phyloP scores from a whole-genome alignment of 345 rosid species.

The Combretum micranthum region DNA sequence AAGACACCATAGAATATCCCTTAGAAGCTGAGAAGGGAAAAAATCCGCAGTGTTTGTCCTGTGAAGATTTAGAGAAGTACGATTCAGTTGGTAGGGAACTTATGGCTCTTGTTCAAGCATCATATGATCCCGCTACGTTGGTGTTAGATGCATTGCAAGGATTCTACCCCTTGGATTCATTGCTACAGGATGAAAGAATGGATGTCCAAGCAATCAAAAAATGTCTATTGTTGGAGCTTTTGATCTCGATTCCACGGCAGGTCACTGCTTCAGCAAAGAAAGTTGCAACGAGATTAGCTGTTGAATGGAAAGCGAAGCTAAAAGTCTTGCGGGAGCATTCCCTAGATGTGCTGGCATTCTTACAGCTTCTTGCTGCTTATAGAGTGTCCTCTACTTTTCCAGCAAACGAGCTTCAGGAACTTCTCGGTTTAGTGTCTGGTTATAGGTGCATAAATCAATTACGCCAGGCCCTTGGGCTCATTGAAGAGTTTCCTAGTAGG shows the following conservation, averaged over 20 bases:
- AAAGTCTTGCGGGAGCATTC: conserved; percentile 10
- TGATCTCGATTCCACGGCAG: conserved; percentile 21
- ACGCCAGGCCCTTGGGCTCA: no score
- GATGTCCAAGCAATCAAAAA: conserved; percentile 22
- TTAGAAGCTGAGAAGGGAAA: neutral
- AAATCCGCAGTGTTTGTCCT: no score
- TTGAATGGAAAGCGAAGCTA: conserved; percentile 27
- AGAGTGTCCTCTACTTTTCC: conserved; percentile 25
- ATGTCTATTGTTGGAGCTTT: conserved; percentile 32
- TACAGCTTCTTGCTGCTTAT: conserved; percentile 28
- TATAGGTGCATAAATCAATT: no score
- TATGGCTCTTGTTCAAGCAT: conserved; percentile 9
- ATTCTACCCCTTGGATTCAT: conserved; percentile 22
- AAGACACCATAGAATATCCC: neutral
- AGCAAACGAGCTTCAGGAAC: no score
- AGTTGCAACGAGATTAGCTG: conserved; percentile 27
- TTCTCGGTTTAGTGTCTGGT: no score
- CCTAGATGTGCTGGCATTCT: conserved; percentile 26
- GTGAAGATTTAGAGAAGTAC: no score
- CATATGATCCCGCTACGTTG: conserved; percentile 30
- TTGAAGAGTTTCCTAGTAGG: no score
- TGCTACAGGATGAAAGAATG: conserved; percentile 8
- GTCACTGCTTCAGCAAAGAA: conserved; percentile 15
- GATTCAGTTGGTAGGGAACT: conserved; percentile 20
- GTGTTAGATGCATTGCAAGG: conserved; percentile 19